These are phyloP conservation scores for Grosmannia clavigera DNA, from an alignment of 2,329 filamentous ascomycete genomes.

Conservation along the genomic window DNA sequence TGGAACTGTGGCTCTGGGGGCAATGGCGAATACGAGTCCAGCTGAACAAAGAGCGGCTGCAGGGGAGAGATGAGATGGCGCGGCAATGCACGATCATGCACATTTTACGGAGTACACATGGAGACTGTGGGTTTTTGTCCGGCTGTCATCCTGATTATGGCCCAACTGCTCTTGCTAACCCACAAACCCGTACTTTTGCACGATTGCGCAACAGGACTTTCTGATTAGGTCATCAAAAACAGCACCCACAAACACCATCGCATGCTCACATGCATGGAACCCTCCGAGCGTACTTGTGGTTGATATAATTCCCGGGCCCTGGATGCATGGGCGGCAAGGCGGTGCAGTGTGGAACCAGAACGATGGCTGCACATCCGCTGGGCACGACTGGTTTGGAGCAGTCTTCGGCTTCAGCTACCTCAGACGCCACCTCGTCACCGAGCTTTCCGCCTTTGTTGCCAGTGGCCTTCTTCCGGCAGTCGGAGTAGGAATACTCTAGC, in stretches of 20 bases:
- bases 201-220: neutral
- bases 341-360: constrained; percentile 31
- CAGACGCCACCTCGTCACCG: neutral
- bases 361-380: constrained; percentile 28
- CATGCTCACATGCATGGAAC: constrained; percentile 25
- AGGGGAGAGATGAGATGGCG: neutral
- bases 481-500: constrained; percentile 24
- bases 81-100: no score
- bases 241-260: neutral
- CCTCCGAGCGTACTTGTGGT: constrained; percentile 25
- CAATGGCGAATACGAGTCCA: neutral
- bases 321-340: constrained; percentile 16
- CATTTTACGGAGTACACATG: no score
- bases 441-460: constrained; percentile 3
- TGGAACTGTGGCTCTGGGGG: neutral
- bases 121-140: no score
- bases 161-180: no score
- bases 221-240: neutral
- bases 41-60: neutral
- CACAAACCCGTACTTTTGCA: neutral
- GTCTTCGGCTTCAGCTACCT: neutral
- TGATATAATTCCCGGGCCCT: constrained; percentile 24
- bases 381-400: constrained; percentile 16
- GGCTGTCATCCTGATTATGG: no score
- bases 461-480: neutral